Base-by-base conservation (phyloP, 148 eudicot genomes). In the Nepenthes mirabilis region DNA sequence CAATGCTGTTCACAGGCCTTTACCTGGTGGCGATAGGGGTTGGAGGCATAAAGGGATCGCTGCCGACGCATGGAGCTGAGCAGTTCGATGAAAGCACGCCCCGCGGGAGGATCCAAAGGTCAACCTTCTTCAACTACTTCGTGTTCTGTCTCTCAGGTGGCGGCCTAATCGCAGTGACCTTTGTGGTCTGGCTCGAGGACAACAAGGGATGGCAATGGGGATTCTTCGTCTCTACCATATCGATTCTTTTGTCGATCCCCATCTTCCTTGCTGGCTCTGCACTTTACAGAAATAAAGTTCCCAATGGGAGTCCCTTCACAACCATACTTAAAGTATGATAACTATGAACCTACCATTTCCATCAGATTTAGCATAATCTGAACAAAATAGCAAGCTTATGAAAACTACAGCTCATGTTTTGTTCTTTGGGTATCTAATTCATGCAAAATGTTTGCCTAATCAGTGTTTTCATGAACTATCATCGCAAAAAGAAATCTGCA, bases 171-270 rank as follows among this genome's bases (percentile, higher is more conserved):
- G 98, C 98, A 0, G 91, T 87, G n/a, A 91, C 98, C 0, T 79
- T 91, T 1, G 96, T 91, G 32, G 96, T 91, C 36, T 91, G 98
- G 98, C 52, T 91, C 35, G 98, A 91, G 64, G 98, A 91, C 54
- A 91, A 91, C 66, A 80, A 75, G 67, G 98, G 98, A 0, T 91
- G 98, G 98, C 74, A 83, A 71, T 91, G 98, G 98, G 98, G 98
- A 0, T 91, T 91, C 60, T 81, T 82, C 2, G 74, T 88, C 58
- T 75, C 91, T 3, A 91, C 96, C 2, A 2, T 88, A 58, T 55
- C 91, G 0, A 82, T 91, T 6, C 60, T 91, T 45, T 61, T 82
- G 34, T 85, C 98, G 0, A 79, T 91, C 51, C 96, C 96, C 0
- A 56, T 91, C 36, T 91, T 91, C 37, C 77, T 85, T 2, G 64